Evolutionary conservation across 2,329 filamentous ascomycete genomes (phyloP).

Genomic region (Magnaporthales sp.): DNA sequence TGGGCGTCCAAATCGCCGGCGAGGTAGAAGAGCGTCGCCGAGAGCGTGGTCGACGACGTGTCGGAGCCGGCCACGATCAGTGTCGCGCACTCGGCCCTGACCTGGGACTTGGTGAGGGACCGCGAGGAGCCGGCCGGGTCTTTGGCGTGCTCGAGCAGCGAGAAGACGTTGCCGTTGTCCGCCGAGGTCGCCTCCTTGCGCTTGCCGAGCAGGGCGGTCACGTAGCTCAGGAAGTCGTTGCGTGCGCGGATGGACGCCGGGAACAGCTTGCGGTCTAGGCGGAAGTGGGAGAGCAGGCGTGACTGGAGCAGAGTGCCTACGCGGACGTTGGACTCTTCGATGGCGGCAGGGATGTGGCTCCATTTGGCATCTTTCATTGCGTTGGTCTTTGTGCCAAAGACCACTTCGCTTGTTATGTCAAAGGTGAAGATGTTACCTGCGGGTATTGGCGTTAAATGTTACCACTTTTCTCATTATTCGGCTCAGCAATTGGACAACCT

Average conservation of each 20-base stretch:
- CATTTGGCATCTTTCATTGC: too few species aligned
- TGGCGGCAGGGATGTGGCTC: not conserved
- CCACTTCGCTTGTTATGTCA: too few species aligned
- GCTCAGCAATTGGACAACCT: too few species aligned
- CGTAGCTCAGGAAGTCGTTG: not conserved
- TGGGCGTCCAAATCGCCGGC: constrained; percentile 12
- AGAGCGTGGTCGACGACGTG: constrained; percentile 19
- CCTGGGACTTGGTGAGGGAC: not conserved
- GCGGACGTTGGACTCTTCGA: not conserved
- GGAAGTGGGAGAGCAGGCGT: not conserved
- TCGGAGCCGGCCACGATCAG: constrained; percentile 9
- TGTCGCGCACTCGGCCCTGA: not conserved
- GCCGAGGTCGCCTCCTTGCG: not conserved
- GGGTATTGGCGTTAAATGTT: too few species aligned
- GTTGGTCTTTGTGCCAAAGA: too few species aligned
- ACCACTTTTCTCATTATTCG: too few species aligned
- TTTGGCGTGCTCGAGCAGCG: not conserved
- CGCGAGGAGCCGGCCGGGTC: not conserved
- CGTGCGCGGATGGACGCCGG: not conserved
- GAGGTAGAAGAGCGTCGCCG: constrained; percentile 22
- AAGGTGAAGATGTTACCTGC: too few species aligned
- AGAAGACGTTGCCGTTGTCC: not conserved
- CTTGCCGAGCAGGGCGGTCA: not conserved
- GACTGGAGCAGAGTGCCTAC: not conserved
- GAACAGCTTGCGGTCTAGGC: not conserved